phyloP scores from a whole-genome alignment of 139 green algal genomes.

The Haematococcus sp. region DNA sequence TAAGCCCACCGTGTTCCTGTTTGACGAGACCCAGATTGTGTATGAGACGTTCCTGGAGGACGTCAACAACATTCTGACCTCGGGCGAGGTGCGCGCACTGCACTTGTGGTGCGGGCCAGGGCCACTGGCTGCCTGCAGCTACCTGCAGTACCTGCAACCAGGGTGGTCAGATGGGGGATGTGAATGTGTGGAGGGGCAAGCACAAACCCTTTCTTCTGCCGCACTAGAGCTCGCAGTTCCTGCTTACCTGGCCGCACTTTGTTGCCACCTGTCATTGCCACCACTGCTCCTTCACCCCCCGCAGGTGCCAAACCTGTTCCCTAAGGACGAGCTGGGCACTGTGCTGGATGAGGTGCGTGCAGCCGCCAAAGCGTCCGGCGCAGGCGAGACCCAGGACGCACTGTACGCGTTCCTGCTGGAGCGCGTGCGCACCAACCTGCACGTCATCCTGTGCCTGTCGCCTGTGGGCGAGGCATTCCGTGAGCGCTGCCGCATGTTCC shows the following conservation, averaged over 20 bases:
- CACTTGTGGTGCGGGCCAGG: conserved; percentile 31
- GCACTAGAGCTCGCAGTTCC: too few species aligned
- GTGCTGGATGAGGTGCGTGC: conserved; percentile 73
- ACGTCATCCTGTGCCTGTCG: conserved; percentile 78
- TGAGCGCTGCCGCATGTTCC: conserved; percentile 76
- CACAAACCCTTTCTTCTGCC: too few species aligned
- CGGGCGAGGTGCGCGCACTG: conserved; percentile 62
- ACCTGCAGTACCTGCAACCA: background rate
- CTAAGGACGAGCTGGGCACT: conserved; percentile 70
- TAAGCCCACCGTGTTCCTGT: conserved; percentile 76
- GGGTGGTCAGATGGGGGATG: too few species aligned
- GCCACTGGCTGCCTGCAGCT: too few species aligned
- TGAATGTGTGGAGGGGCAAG: too few species aligned
- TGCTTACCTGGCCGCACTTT: too few species aligned
- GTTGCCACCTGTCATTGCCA: too few species aligned
- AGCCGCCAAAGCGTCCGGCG: conserved; percentile 48
- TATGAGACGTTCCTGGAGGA: conserved; percentile 81
- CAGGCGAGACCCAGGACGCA: conserved; percentile 39
- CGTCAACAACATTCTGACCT: conserved; percentile 83
- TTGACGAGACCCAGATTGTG: conserved; percentile 83
- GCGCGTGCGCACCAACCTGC: conserved; percentile 73
- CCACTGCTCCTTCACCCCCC: too few species aligned
- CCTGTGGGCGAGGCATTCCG: conserved; percentile 77
- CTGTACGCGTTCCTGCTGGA: conserved; percentile 79
- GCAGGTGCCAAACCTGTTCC: conserved; percentile 72